Percentiles rank a stretch among this genome's conserved stretches.
Evolutionary conservation across 129 eudicot species (phyloP).

Genomic region (Escallonia herrerae): DNA sequence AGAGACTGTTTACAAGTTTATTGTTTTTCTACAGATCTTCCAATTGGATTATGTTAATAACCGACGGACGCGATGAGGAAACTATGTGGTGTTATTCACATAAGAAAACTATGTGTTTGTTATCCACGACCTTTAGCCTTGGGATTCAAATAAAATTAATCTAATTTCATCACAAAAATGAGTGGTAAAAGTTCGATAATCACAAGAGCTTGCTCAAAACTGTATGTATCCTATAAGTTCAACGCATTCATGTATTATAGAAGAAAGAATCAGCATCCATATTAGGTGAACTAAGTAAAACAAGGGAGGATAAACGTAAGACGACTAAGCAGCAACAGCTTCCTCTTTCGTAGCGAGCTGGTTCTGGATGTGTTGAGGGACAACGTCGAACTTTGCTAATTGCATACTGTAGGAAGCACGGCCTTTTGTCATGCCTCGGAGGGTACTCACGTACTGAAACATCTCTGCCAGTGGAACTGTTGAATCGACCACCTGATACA

Average conservation of each 20-base stretch:
- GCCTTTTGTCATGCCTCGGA: constrained; percentile 92
- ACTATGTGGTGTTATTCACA: too few species aligned
- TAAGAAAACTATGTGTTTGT: too few species aligned
- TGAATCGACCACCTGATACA: constrained; percentile 79
- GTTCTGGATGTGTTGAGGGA: constrained; percentile 92
- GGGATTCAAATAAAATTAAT: too few species aligned
- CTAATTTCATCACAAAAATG: too few species aligned
- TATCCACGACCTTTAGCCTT: too few species aligned
- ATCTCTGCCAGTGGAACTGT: constrained; percentile 91
- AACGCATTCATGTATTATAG: not conserved
- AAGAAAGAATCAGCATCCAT: constrained; percentile 19
- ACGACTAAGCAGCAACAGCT: constrained; percentile 60
- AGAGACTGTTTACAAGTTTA: too few species aligned
- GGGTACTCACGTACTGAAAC: constrained; percentile 90
- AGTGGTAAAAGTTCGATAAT: too few species aligned
- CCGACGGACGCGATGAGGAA: too few species aligned
- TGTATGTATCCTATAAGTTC: too few species aligned
- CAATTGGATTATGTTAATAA: too few species aligned
- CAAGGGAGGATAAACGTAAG: constrained; percentile 4
- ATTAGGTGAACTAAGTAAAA: constrained; percentile 7
- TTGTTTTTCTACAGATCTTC: too few species aligned
- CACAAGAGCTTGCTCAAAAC: too few species aligned
- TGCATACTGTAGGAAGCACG: constrained; percentile 98
- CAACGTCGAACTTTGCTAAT: constrained; percentile 84
- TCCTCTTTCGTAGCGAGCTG: constrained; percentile 79